Evolutionary conservation across 148 eudicot genomes (phyloP), one percentile per base, ranked within the genome.

Genomic region (Linanthus parryae): DNA sequence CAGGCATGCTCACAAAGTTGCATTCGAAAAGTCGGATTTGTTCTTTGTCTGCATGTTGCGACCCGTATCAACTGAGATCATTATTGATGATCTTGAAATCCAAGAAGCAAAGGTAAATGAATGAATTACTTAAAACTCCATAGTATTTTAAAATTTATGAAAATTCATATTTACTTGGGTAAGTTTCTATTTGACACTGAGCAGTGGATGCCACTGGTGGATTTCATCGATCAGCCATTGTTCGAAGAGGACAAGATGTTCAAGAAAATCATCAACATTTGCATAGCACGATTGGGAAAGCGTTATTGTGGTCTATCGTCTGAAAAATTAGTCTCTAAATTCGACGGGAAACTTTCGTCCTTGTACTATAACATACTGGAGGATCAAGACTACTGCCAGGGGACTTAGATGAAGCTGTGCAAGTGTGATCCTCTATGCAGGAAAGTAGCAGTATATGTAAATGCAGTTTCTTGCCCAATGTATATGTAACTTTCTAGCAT

Each of bases 1-100:
- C 76, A 88, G 97, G 85, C 97, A 89, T 53, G 94, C 78, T 23
- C 94, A 85, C 48, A 85, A 85, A 72, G 82, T 82, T 73, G 81
- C 94, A 16, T 89, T 89, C 29, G 81, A 80, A 37, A 89, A 89
- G 64, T 89, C 97, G 31, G 97, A 89, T 69, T 58, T 89, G 71
- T 89, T 89, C 78, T 89, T 89, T 73, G 64, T 84, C 37, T 84
- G 97, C 72, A 84, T 80, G 75, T 61, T 89, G 44, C 71, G 68
- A 65, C 83, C 97, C 3, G 59, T 82, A 18, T 79, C 95, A 12
- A 52, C 78, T 38, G 71, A 80, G 42, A 89, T 89, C 58, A 45
- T 53, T 55, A 64, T 84, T 5, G 94, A 89, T 52, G 84, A 79
- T 69, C 86, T 64, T 14, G 97, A 89, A 75, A 67, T 89, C 42